Percentiles rank a stretch among this genome's conserved stretches.
These are phyloP conservation scores for Rhodamnia argentea DNA, from an alignment of 345 rosid species.

Conservation along the genomic window DNA sequence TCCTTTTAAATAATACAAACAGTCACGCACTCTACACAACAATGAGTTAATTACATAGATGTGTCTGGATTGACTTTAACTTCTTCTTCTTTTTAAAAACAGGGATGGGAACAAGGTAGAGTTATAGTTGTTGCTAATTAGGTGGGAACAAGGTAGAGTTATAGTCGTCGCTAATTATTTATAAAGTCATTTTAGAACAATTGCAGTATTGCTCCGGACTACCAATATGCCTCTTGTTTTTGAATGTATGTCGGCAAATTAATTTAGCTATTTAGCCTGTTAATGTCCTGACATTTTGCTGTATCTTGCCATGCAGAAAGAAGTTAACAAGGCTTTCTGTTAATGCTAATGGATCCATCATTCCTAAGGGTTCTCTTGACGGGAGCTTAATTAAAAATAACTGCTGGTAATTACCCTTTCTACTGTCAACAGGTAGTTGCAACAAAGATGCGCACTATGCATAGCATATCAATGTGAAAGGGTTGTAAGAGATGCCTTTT, in stretches of 20 bases:
- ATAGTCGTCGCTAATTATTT: neutral
- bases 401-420: slow-evolving; percentile 39
- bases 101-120: neutral
- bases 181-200: neutral
- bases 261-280: neutral
- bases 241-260: neutral
- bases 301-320: slow-evolving; percentile 39
- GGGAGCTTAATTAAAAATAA: slow-evolving; percentile 52
- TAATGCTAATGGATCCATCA: slow-evolving; percentile 56
- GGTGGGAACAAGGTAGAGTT: neutral
- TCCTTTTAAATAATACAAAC: neutral
- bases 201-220: neutral
- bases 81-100: neutral
- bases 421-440: neutral
- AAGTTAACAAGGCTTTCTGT: slow-evolving; percentile 61
- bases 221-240: neutral
- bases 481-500: neutral
- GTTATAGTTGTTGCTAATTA: neutral
- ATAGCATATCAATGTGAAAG: neutral
- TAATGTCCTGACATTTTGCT: neutral
- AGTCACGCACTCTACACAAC: neutral
- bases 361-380: slow-evolving; percentile 54
- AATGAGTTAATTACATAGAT: neutral
- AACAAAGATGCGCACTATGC: neutral
- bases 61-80: neutral